Evolutionary conservation across 1,139 yeast species (phyloP).

Genomic region (Nakaseomyces glabratus): DNA sequence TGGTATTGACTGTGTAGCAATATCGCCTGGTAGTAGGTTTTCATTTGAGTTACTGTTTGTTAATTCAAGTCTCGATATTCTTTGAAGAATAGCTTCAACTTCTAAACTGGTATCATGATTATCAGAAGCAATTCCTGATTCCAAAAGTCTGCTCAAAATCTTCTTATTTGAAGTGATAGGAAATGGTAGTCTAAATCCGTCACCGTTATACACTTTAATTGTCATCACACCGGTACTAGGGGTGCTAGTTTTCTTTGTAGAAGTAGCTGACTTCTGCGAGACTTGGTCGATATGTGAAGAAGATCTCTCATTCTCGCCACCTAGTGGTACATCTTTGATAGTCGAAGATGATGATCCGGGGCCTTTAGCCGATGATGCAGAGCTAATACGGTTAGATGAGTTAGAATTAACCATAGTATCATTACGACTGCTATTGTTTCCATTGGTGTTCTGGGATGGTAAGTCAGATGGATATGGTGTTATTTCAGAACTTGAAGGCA

Average conservation of each 20-base stretch:
- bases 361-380: background rate
- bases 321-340: background rate
- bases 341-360: slow-evolving; percentile 5
- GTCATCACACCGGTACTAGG: slow-evolving; percentile 26
- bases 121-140: slow-evolving; percentile 19
- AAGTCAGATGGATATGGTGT: slow-evolving; percentile 4
- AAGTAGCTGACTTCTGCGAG: background rate
- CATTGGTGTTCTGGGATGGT: slow-evolving; percentile 1
- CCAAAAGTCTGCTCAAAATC: slow-evolving; percentile 19
- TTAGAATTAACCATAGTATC: slow-evolving; percentile 11
- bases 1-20: slow-evolving; percentile 41
- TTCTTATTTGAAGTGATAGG: slow-evolving; percentile 26
- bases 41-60: slow-evolving; percentile 19
- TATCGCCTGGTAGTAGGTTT: slow-evolving; percentile 23
- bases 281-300: background rate
- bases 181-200: slow-evolving; percentile 26
- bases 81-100: slow-evolving; percentile 20
- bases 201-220: slow-evolving; percentile 27
- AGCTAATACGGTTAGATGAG: slow-evolving; percentile 2
- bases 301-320: background rate
- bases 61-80: slow-evolving; percentile 17
- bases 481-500: slow-evolving; percentile 1
- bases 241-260: background rate
- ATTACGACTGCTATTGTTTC: slow-evolving; percentile 1
- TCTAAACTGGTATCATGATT: slow-evolving; percentile 11